phyloP scores from a whole-genome alignment of 1,284 basidiomycete species.

The Trametes versicolor region DNA sequence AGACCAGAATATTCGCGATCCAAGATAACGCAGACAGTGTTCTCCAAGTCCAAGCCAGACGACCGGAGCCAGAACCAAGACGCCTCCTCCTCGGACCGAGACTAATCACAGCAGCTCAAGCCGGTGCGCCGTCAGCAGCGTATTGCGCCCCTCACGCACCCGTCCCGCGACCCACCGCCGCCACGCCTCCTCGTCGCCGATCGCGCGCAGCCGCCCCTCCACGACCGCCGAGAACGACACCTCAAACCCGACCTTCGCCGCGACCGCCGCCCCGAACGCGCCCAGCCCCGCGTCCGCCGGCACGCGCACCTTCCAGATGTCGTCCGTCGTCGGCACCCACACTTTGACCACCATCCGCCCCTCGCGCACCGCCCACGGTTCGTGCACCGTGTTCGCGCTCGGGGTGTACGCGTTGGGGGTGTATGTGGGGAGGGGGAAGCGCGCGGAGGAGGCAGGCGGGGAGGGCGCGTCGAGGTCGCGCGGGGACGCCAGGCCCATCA shows the following conservation, averaged over 20 bases:
- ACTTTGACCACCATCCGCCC: constrained; percentile 52
- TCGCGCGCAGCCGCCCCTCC: constrained; percentile 23
- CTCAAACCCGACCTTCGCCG: constrained; percentile 48
- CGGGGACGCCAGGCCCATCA: constrained; percentile 15
- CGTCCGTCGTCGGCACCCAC: constrained; percentile 50
- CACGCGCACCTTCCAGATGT: constrained; percentile 52
- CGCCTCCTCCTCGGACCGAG: no score
- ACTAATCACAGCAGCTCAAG: constrained; percentile 23
- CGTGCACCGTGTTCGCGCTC: background rate
- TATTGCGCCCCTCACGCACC: constrained; percentile 40
- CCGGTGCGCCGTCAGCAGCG: constrained; percentile 38
- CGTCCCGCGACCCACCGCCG: constrained; percentile 39
- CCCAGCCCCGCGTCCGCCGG: constrained; percentile 44
- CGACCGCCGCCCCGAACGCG: constrained; percentile 46
- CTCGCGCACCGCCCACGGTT: constrained; percentile 46
- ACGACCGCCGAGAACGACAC: constrained; percentile 41
- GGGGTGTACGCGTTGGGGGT: constrained; percentile 5
- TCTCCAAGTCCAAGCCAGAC: no score
- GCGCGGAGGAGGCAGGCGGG: constrained; percentile 8
- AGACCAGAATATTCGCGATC: no score
- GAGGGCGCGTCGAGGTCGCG: constrained; percentile 25
- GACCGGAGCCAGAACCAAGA: no score
- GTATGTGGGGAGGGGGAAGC: constrained; percentile 5
- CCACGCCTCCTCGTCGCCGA: constrained; percentile 39
- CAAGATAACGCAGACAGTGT: no score